Evolutionary conservation across 1,284 basidiomycete genomes (phyloP), one percentile per base, ranked within the genome.

Genomic region (Somion occarium): DNA sequence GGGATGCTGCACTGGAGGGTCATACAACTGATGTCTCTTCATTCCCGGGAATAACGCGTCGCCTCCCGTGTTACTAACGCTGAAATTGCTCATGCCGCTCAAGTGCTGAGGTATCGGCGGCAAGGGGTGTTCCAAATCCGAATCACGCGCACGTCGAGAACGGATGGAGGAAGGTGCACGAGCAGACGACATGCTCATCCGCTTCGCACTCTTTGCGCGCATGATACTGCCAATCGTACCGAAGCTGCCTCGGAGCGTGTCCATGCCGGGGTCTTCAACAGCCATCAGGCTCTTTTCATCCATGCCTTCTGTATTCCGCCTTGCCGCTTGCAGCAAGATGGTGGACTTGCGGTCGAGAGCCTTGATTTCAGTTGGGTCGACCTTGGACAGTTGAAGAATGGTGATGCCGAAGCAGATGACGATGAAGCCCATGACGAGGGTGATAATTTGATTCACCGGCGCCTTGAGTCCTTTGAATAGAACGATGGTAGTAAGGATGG

Each of bases 321-420:
- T 80, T 0, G 89, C 79, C 2, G 88, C 91, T 64, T 88, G 82
- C 22, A 97, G 76, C 25, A 97, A 82, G 41, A 96, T 79, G 0
- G 93, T 96, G 3, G 89, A 88, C 34, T 85, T 79, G 27, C 93
- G 78, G 64, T 95, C 94, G 61, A 97, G 85, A n/a, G n/a, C n/a
- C 51, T 74, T 76, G 60, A 97, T 78, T 51, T 84, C 72, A 24
- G 72, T 74, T 2, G 91, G 91, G 63, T 94, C 91, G 57, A 93
- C 79, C 70, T 98, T 98, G 68, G 93, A 96, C 79, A 99, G 87
- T 70, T 99, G 96, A 7, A 99, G 83, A 55, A 99, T 84, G 18
- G 89, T 91, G 66, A 98, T 98, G 20, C 95, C 94, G 15, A 91
- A 72, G 61, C 83, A 94, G 55, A 93, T 94, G 56, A 88, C 83